These are phyloP conservation scores for Micractinium sp. DNA, from an alignment of 139 green algal genomes.

Conservation along the genomic window DNA sequence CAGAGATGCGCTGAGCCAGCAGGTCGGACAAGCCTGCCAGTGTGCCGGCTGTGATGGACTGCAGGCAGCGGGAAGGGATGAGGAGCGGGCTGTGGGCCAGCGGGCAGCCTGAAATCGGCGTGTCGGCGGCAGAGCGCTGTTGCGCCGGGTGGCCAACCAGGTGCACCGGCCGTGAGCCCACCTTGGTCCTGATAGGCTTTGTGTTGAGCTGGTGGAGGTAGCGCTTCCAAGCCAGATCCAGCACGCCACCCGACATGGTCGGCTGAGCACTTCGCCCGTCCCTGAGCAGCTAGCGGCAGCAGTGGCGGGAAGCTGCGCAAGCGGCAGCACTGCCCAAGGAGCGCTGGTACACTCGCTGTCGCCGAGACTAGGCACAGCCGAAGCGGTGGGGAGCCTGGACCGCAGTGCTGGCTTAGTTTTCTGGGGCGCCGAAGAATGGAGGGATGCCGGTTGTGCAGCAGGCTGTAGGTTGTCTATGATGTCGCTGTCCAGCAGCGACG, in stretches of 20 bases:
- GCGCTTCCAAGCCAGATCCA: constrained; percentile 20
- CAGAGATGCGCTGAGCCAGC: constrained; percentile 32
- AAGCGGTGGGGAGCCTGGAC: too few relatives aligned
- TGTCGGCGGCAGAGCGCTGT: background rate
- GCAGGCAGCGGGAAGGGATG: background rate
- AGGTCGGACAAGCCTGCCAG: constrained; percentile 26
- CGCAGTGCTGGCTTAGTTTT: too few relatives aligned
- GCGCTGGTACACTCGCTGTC: too few relatives aligned
- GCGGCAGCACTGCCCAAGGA: too few relatives aligned
- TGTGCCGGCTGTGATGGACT: constrained; percentile 38
- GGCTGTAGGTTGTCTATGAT: too few relatives aligned
- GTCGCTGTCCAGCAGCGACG: too few relatives aligned
- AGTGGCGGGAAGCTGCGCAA: too few relatives aligned
- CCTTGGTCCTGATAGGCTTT: constrained; percentile 36
- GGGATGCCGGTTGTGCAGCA: too few relatives aligned
- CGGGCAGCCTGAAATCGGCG: background rate
- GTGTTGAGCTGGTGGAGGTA: constrained; percentile 34
- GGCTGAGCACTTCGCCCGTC: too few relatives aligned
- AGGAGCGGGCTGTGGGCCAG: background rate
- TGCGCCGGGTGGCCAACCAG: background rate
- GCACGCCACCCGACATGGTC: background rate
- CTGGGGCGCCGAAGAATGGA: too few relatives aligned
- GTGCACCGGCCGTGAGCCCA: background rate
- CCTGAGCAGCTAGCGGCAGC: too few relatives aligned
- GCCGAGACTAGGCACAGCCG: too few relatives aligned